Evolutionary conservation across 352 stramenopile species (phyloP), one percentile per base, ranked within the genome.

Genomic region (Thalassiosira mediterranea): DNA sequence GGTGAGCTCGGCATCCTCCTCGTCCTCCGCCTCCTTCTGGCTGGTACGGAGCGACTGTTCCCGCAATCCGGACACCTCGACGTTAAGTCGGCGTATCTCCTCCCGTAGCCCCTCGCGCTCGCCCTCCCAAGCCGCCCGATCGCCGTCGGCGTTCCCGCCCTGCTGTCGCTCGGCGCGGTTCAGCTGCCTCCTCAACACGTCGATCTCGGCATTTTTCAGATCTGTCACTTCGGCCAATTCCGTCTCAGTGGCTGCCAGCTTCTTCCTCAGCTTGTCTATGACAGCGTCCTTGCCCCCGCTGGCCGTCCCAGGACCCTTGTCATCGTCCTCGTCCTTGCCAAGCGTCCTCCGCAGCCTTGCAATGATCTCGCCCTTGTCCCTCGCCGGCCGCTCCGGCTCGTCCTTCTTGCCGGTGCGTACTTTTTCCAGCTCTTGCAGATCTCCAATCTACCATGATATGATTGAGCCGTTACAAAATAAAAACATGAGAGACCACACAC

Each of bases 61-160:
- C 37, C 52, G 51, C 62, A 61, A 28, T n/a, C 31, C 38, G 10
- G 66, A 75, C n/a, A 66, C 34, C 25, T 75, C 66, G 1, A 56
- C 11, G 32, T 75, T 75, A n/a, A 75, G 44, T 47, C 66, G 32
- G 11, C 56, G 38, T 67, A 75, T 67, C 48, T 75, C 66, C 7
- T 75, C 66, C 31, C 54, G 54, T 46, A 75, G 59, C 49, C 57
- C 58, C 26, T 28, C 34, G 19, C 66, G 44, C 49, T 75, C 66
- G 4, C 40, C 40, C 3, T 61, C 40, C 52, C 52, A 61, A 15
- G 8, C 37, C 15, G 8, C 15, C 37, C 15, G 8, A 15, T 44
- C 15, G 8, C 37, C 37, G 48, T 21, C 11, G 25, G 29, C 13
- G 10, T 34, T 4, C 26, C 13, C 38, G 26, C n/a, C 19, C n/a